Conservation (phyloP, 2,329 filamentous ascomycete genomes). For the Aspergillus ustus region DNA sequence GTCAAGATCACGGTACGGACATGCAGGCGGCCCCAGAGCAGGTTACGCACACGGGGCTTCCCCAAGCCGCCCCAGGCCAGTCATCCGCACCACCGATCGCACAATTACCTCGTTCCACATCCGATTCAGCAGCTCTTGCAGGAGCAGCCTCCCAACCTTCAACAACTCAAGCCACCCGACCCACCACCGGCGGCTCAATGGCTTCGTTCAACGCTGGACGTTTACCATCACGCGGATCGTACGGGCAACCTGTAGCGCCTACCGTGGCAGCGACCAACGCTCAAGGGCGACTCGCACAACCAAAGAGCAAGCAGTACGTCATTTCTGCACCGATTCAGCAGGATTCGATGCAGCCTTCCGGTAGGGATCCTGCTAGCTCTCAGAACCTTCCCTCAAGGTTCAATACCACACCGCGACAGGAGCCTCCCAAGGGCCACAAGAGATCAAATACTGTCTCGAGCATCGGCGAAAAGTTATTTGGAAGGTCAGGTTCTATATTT, state of each 20-base stretch:
- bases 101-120: conserved; percentile 58
- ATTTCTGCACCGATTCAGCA: conserved; percentile 71
- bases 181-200: conserved; percentile 82
- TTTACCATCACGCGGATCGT: conserved; percentile 77
- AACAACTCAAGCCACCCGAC: conserved; percentile 58
- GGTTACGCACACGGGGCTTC: conserved; percentile 13
- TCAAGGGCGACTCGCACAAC: conserved; percentile 87
- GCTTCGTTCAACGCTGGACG: conserved; percentile 63
- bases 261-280: conserved; percentile 86
- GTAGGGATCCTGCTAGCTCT: conserved; percentile 63
- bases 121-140: conserved; percentile 62
- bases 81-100: conserved; percentile 51
- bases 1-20: conserved; percentile 17
- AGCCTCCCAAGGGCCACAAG: conserved; percentile 61
- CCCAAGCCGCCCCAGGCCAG: conserved; percentile 27
- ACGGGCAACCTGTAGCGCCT: conserved; percentile 86
- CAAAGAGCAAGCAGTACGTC: conserved; percentile 70
- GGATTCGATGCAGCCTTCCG: conserved; percentile 56
- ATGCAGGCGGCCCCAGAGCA: conserved; percentile 15
- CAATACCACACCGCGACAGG: conserved; percentile 58
- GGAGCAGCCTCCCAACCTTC: conserved; percentile 44
- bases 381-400: conserved; percentile 63
- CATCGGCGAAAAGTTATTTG: conserved; percentile 82
- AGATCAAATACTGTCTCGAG: conserved; percentile 77
- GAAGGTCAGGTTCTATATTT: conserved; percentile 80